phyloP scores from a whole-genome alignment of 2,329 filamentous ascomycete species.

The Diplocarpon mali region DNA sequence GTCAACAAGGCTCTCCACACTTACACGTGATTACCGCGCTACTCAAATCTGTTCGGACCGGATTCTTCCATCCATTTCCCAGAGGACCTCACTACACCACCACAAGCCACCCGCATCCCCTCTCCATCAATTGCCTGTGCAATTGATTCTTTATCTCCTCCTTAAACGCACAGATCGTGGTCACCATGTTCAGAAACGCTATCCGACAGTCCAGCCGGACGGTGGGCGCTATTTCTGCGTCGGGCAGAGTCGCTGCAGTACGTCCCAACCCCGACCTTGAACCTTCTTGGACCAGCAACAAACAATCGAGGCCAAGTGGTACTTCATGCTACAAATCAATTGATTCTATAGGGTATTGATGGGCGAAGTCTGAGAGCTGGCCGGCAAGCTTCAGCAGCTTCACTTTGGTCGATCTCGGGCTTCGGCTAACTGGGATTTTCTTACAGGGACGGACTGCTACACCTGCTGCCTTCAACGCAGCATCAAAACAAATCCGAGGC shows the following conservation, averaged over 20 bases:
- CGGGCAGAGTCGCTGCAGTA: conserved; percentile 88
- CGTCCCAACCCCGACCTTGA: conserved; percentile 36
- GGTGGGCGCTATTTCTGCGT: conserved; percentile 86
- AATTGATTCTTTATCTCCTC: conserved; percentile 48
- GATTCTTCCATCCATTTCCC: conserved; percentile 7
- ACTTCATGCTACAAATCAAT: conserved; percentile 6
- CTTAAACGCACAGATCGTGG: conserved; percentile 40
- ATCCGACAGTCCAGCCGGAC: conserved; percentile 93
- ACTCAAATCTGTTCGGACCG: conserved; percentile 10
- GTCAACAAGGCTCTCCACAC: background rate
- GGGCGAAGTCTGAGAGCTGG: conserved; percentile 31
- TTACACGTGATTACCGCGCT: conserved; percentile 9
- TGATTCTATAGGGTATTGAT: conserved; percentile 20
- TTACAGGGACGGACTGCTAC: conserved; percentile 73
- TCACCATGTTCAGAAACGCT: conserved; percentile 94
- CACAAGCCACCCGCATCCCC: conserved; percentile 5
- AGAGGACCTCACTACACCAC: conserved; percentile 18
- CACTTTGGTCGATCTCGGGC: conserved; percentile 32
- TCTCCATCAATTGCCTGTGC: conserved; percentile 47
- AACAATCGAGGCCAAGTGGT: conserved; percentile 1
- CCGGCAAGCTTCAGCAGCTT: conserved; percentile 27
- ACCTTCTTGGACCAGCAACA: background rate
- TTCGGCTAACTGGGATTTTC: conserved; percentile 44
- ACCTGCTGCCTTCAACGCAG: conserved; percentile 64
- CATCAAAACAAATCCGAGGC: conserved; percentile 63